Conservation (phyloP, 2,329 filamentous ascomycete genomes). For the Cladosporium cucumerinum region DNA sequence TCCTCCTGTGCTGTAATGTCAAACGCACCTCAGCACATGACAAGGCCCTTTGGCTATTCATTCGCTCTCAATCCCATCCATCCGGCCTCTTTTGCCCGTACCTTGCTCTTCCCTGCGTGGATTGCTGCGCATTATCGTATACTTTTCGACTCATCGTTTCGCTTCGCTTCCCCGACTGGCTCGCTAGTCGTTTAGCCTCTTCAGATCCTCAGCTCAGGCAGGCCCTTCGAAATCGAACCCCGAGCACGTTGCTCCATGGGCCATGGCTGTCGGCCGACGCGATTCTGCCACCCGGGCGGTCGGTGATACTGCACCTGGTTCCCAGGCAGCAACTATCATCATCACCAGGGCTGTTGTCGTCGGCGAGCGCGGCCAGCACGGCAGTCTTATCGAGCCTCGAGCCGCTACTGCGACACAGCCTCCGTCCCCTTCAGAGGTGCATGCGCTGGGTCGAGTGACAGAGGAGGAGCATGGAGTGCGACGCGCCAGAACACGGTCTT, state of each 20-base stretch:
- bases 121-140: not conserved
- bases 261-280: constrained; percentile 8
- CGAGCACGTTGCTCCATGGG: constrained; percentile 4
- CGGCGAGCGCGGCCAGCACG: constrained; percentile 8
- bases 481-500: constrained; percentile 11
- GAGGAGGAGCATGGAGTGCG: not conserved
- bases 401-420: constrained; percentile 7
- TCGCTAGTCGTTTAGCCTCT: not conserved
- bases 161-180: constrained; percentile 4
- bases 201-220: not conserved
- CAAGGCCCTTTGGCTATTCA: not conserved
- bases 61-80: not conserved
- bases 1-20: not conserved
- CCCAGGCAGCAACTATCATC: constrained; percentile 10
- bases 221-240: not conserved
- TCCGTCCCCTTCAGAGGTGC: constrained; percentile 9
- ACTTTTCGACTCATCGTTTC: constrained; percentile 9
- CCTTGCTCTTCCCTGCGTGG: not conserved
- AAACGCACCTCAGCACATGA: constrained; percentile 9
- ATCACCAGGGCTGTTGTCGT: not conserved
- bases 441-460: constrained; percentile 8
- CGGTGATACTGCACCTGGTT: constrained; percentile 1
- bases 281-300: constrained; percentile 7
- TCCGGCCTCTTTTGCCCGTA: constrained; percentile 1
- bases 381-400: not conserved